Percentiles rank a stretch among this genome's conserved stretches.
These are phyloP conservation scores for Pouteria campechiana DNA, from an alignment of 179 eudicot genomes.

Conservation along the genomic window DNA sequence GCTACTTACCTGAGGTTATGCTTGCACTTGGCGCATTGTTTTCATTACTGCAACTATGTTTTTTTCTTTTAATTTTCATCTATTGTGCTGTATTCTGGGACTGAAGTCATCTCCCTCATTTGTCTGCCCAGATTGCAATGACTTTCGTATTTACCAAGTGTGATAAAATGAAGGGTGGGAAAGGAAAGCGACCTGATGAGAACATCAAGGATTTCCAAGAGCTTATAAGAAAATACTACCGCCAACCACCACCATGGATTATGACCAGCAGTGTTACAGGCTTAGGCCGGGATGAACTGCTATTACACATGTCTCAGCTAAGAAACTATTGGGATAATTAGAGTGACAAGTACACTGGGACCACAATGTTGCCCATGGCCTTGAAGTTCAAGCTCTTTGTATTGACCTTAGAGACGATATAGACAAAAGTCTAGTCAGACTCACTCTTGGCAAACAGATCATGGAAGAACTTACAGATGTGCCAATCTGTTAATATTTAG, in stretches of 20 bases:
- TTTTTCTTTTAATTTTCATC: background rate
- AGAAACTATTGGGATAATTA: constrained; percentile 86
- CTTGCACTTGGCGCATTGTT: too few species aligned
- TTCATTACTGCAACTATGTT: constrained; percentile 3
- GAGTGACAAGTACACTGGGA: too few species aligned
- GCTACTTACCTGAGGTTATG: too few species aligned
- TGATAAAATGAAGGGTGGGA: constrained; percentile 64
- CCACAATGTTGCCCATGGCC: too few species aligned
- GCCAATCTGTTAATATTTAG: too few species aligned
- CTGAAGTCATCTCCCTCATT: too few species aligned
- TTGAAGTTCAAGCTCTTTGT: too few species aligned
- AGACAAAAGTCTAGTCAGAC: too few species aligned
- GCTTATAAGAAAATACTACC: constrained; percentile 44
- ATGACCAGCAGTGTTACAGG: constrained; percentile 87
- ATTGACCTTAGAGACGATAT: too few species aligned
- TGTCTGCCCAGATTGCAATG: constrained; percentile 76
- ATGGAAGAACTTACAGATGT: too few species aligned
- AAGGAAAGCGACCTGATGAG: constrained; percentile 70
- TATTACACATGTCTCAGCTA: constrained; percentile 85
- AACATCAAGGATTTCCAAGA: constrained; percentile 66
- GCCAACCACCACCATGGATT: constrained; percentile 77
- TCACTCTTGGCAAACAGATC: too few species aligned
- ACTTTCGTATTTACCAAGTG: constrained; percentile 92
- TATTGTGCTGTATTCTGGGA: constrained; percentile 1
- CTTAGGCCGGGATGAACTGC: constrained; percentile 86